Evolutionary conservation across 148 eudicot genomes (phyloP).

Genomic region (Heliosperma pusillum): DNA sequence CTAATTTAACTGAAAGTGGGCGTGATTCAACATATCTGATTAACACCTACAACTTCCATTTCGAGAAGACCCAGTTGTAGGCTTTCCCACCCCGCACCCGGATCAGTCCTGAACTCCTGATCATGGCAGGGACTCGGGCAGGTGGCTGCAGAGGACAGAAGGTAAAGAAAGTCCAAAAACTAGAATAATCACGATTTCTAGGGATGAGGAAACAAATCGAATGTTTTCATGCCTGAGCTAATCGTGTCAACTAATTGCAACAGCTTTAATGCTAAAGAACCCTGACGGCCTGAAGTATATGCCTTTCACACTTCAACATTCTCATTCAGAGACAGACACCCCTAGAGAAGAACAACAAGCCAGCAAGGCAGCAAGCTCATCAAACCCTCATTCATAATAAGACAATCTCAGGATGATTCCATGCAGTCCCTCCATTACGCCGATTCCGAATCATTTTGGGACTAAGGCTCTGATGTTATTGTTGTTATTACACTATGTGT

Average conservation of each 20-base stretch:
- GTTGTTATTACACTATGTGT: too few relatives aligned
- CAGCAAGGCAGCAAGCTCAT: not conserved
- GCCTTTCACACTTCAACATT: not conserved
- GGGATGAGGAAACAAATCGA: not conserved
- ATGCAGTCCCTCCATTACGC: not conserved
- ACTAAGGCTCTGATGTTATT: too few relatives aligned
- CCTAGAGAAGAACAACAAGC: not conserved
- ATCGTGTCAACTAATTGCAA: not conserved
- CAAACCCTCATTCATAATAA: not conserved
- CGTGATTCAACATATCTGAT: not conserved
- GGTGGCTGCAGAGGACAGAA: not conserved
- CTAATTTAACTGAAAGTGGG: conserved; percentile 10
- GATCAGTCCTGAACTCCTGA: not conserved
- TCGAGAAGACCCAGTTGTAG: not conserved
- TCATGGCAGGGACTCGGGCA: not conserved
- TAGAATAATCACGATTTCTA: not conserved
- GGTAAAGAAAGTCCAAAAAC: not conserved
- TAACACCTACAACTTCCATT: conserved; percentile 1
- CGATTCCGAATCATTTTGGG: too few relatives aligned
- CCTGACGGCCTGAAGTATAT: not conserved
- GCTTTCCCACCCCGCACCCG: not conserved
- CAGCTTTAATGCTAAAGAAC: not conserved
- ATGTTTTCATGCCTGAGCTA: not conserved
- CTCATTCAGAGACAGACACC: not conserved
- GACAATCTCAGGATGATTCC: not conserved